A percentile compares a stretch with the other conserved stretches of the same genome.
These are phyloP conservation scores for Stipa capillata DNA, from an alignment of 176 grass and related monocot species.

Conservation along the genomic window DNA sequence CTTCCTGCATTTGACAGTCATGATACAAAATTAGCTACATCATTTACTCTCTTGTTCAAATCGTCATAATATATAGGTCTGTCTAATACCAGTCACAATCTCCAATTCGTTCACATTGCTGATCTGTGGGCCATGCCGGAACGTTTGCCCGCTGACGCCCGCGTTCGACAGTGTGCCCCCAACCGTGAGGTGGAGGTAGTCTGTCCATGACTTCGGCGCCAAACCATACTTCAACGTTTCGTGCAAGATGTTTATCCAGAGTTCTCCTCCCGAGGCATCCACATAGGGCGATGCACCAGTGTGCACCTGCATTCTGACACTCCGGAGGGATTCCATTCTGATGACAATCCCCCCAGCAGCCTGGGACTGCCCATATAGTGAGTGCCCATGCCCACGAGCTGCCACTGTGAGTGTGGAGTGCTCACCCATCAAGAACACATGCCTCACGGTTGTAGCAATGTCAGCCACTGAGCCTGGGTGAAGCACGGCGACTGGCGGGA, in stretches of 20 bases:
- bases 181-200: slow-evolving; percentile 79
- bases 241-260: slow-evolving; percentile 73
- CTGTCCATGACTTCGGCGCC: slow-evolving; percentile 79
- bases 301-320: slow-evolving; percentile 20
- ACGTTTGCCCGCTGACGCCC: slow-evolving; percentile 78
- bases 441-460: slow-evolving; percentile 43
- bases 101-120: slow-evolving; percentile 75
- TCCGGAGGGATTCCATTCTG: slow-evolving; percentile 53
- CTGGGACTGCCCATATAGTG: slow-evolving; percentile 78
- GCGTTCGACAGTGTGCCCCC: slow-evolving; percentile 78
- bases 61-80: background rate
- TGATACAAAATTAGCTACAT: slow-evolving; percentile 5
- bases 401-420: slow-evolving; percentile 55
- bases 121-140: slow-evolving; percentile 74
- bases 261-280: slow-evolving; percentile 68
- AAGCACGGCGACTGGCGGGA: slow-evolving; percentile 44
- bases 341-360: slow-evolving; percentile 66
- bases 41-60: background rate
- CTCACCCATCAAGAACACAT: slow-evolving; percentile 41
- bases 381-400: slow-evolving; percentile 77
- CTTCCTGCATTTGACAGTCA: slow-evolving; percentile 47
- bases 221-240: slow-evolving; percentile 63
- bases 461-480: slow-evolving; percentile 52
- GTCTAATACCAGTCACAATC: slow-evolving; percentile 64
- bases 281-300: slow-evolving; percentile 46